Base-by-base conservation (phyloP, 805 yeast species). In the Zygoascus tannicola region DNA sequence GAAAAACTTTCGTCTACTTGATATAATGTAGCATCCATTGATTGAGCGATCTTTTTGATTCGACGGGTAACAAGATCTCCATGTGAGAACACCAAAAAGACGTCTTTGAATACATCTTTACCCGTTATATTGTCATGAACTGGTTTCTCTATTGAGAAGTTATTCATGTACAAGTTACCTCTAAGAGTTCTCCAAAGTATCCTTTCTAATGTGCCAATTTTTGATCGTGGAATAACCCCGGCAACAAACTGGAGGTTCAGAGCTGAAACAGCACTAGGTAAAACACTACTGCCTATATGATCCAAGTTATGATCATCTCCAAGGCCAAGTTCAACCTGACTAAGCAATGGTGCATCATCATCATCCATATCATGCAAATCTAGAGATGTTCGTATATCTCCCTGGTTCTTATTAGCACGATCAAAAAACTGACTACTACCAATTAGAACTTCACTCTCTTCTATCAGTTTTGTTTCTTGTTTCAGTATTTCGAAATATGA, bases 161-260 rank as follows among this genome's bases (percentile, higher is more conserved):
- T 75, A 52, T 81, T 79, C 63, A 88, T 78, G 58, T 74, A 85
- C 51, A 92, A 68, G 61, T 92, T 92, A 59, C 98, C 98, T 62
- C 98, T 78, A 47, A 92, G 72, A 8, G 84, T 78, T 66, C 99
- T 76, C 95, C 96, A 92, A 39, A 92, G 68, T 45, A 92, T 85
- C 52, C 79, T 81, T 60, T 88, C 90, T 48, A 92, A 68, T 1
- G 81, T 69, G 15, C 71, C 75, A 28, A 85, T 72, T 56, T 81
- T 84, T 5, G 72, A 74, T 52, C 94, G 74, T 35, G 78, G 73
- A 38, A 92, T 81, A 7, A 87, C 85, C 37, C 98, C 98, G 3
- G 88, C 76, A 35, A 84, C 73, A 52, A 80, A 78, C 44, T 65
- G 69, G 35, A 71, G 65, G 50, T 65, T 64, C 23, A 57, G 39